phyloP scores from a whole-genome alignment of 371 early-diverging fungal species.

The Saksenaea vasiformis region DNA sequence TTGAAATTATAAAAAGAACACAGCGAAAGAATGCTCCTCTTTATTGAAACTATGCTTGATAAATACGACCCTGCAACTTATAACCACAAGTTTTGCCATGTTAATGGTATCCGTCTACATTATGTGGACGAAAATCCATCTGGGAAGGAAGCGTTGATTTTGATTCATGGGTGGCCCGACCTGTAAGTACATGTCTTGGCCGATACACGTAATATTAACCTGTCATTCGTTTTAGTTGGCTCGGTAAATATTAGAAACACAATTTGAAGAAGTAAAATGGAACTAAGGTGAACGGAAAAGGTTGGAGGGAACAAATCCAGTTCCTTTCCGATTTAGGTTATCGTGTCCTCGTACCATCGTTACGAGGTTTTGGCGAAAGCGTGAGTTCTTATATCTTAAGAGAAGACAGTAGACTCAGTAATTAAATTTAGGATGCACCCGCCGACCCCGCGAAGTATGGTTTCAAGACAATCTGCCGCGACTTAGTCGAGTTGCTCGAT shows the following conservation, averaged over 20 bases:
- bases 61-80: slow-evolving; percentile 46
- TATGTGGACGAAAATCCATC: slow-evolving; percentile 72
- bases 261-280: neutral
- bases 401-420: neutral
- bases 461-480: slow-evolving; percentile 52
- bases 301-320: slow-evolving; percentile 77
- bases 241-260: slow-evolving; percentile 13
- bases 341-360: slow-evolving; percentile 71
- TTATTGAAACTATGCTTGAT: slow-evolving; percentile 22
- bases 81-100: slow-evolving; percentile 37
- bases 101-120: slow-evolving; percentile 55
- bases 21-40: no score
- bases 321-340: slow-evolving; percentile 65
- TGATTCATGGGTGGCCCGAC: slow-evolving; percentile 79
- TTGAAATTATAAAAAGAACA: no score
- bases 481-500: slow-evolving; percentile 63
- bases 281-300: slow-evolving; percentile 23
- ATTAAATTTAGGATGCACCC: slow-evolving; percentile 44
- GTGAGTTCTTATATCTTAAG: slow-evolving; percentile 29
- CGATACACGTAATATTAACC: neutral
- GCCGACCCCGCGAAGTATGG: slow-evolving; percentile 54
- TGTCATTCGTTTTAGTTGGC: neutral
- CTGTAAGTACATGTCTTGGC: slow-evolving; percentile 29
- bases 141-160: slow-evolving; percentile 48
- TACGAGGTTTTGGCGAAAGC: slow-evolving; percentile 73